Base-by-base conservation (phyloP, 345 rosid species). In the Rhizophora apiculata region DNA sequence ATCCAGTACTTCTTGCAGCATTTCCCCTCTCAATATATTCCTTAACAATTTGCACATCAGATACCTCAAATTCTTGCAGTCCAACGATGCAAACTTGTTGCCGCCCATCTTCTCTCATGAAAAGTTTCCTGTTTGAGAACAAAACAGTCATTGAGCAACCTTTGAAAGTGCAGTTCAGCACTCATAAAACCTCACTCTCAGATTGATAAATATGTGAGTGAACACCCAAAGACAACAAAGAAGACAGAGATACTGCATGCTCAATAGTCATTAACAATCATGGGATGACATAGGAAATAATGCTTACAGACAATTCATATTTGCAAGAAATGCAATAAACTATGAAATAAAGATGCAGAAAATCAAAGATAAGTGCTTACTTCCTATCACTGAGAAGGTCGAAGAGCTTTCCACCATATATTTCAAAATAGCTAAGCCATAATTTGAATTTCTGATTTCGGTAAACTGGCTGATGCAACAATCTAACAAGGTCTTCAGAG, bases 1-100 rank as follows among this genome's bases (percentile, higher is more conserved):
- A 92, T 74, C 99, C 96, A 0, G 96, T 95, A 76, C 98, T 95
- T 79, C 99, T 90, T 72, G 96, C 82, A 71, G 92, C 86, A 87
- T 84, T 95, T 60, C 99, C 99, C 79, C 74, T 90, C 73, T 95
- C 99, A 70, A 92, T 92, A 79, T 73, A 92, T 74, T 92, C 99
- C 85, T 89, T 95, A 27, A 95, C 97, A 63, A 95, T 85, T 72
- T 95, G 99, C 55, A 88, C 85, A 83, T 95, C 96, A n/a, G 82
- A 90, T 78, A 92, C 98, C 84, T 95, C 96, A 64, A 83, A 95
- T 79, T 95, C 99, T 87, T 95, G 98, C 82, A 95, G 78, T 65
- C 99, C 98, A 59, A 95, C 98, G 72, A 95, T 92, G 83, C 99
- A 95, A 73, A 95, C 97, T 83, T 95, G 98, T 64, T 95, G 99